These are phyloP conservation scores for Balansia obtecta DNA, from an alignment of 2,329 filamentous ascomycete genomes.

Conservation along the genomic window DNA sequence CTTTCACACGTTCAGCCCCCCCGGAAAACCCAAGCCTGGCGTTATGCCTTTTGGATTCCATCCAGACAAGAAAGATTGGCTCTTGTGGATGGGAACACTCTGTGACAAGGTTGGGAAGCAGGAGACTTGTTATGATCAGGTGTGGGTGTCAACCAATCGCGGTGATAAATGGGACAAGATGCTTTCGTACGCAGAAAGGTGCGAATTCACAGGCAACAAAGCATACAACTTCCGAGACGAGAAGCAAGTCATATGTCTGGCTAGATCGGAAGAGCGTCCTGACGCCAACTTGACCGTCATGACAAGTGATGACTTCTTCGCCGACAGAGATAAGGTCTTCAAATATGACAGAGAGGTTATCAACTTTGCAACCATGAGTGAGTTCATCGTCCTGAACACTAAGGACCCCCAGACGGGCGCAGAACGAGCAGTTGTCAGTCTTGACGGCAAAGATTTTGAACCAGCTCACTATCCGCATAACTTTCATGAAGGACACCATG, in stretches of 20 bases:
- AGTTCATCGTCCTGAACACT: constrained; percentile 86
- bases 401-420: constrained; percentile 55
- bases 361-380: constrained; percentile 87
- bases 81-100: constrained; percentile 76
- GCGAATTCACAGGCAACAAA: constrained; percentile 68
- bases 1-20: constrained; percentile 63
- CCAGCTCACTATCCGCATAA: constrained; percentile 76
- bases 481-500: constrained; percentile 65
- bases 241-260: constrained; percentile 48
- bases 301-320: constrained; percentile 69
- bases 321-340: constrained; percentile 39
- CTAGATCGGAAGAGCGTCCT: constrained; percentile 41
- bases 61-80: constrained; percentile 72
- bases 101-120: constrained; percentile 43
- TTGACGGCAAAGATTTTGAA: constrained; percentile 76
- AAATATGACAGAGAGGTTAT: constrained; percentile 47
- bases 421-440: constrained; percentile 66
- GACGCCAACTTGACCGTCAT: constrained; percentile 56
- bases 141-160: constrained; percentile 67
- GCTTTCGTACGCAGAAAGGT: constrained; percentile 62
- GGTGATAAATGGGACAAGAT: constrained; percentile 70
- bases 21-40: constrained; percentile 32
- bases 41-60: constrained; percentile 60
- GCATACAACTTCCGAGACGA: constrained; percentile 39
- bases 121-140: constrained; percentile 55